Base-by-base conservation (phyloP, 768 basidiomycete genomes). In the Cystobasidium ongulense region DNA sequence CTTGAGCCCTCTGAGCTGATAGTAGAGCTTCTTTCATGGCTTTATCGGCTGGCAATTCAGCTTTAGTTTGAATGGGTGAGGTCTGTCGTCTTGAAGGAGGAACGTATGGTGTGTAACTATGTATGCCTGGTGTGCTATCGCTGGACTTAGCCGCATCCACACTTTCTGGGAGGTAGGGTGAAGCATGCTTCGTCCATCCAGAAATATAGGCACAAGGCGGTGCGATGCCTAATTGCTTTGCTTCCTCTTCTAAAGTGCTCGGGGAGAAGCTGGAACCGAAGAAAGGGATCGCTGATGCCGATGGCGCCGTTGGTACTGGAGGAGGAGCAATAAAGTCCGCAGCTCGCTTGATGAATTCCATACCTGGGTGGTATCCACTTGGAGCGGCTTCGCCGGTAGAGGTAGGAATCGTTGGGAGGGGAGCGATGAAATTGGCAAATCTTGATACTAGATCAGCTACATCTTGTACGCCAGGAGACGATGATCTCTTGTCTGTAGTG, bases 301-400 rank as follows among this genome's bases (percentile, higher is more conserved):
- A 8, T 54, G 52, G 27, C n/a, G 52, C 25, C 17, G 57, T 2
- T 35, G 57, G 8, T 35, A 59, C 4, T 15, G 57, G 57, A 29
- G 57, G 57, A 29, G 57, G 57, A 59, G 57, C 57, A 1, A 59
- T 35, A 23, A 59, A 59, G 4, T 59, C 33, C 17, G 57, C 57
- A 29, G 57, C 57, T 35, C 57, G 57, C 57, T 59, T 59, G 57
- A 59, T 59, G 25, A 59, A 29, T 23, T 59, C 57, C 57, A 35
- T 35, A 27, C 29, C 57, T 27, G 57, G 5, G 15, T 29, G 33
- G 57, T 29, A 5, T 8, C 46, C 46, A n/a, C 11, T 8, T 54
- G 53, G 11, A 23, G 53, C 53, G n/a, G 53, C 29, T 59, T 17
- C 25, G 25, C 57, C 57, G 23, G 33, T 35, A 31, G 27, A 10